Evolutionary conservation across 78 protist genomes (phyloP).

Genomic region (Acrasis kona): DNA sequence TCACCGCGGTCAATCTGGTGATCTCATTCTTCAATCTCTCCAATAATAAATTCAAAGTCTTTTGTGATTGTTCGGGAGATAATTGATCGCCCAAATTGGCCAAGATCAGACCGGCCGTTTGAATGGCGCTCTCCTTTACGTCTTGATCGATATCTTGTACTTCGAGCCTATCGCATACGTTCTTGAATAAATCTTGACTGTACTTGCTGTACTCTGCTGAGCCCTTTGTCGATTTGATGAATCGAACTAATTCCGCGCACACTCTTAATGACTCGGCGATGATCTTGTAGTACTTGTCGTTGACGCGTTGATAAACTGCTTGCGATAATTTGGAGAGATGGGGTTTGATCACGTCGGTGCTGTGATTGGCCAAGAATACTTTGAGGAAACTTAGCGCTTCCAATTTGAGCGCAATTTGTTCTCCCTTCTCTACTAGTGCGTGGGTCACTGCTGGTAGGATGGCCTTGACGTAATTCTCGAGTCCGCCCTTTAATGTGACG

Average conservation of each 20-base stretch:
- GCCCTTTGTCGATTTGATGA: slow-evolving; percentile 1
- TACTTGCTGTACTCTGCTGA: background rate
- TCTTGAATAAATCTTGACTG: slow-evolving; percentile 22
- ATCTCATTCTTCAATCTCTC: slow-evolving; percentile 79
- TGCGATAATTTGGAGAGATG: background rate
- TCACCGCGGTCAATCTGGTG: slow-evolving; percentile 40
- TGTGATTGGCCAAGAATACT: slow-evolving; percentile 34
- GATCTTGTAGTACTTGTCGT: slow-evolving; percentile 67
- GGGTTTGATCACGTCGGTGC: slow-evolving; percentile 24
- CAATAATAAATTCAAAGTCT: slow-evolving; percentile 19
- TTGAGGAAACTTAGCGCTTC: slow-evolving; percentile 46
- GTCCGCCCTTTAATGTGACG: slow-evolving; percentile 22
- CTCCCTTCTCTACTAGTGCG: slow-evolving; percentile 24
- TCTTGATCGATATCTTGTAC: slow-evolving; percentile 85
- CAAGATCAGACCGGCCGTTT: slow-evolving; percentile 45
- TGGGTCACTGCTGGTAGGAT: slow-evolving; percentile 31
- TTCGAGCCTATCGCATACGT: slow-evolving; percentile 38
- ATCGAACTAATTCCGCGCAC: slow-evolving; percentile 40
- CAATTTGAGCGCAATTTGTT: slow-evolving; percentile 29
- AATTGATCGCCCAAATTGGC: background rate
- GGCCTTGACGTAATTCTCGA: slow-evolving; percentile 2
- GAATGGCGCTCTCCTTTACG: slow-evolving; percentile 82
- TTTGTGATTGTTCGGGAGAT: background rate
- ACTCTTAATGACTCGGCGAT: slow-evolving; percentile 66
- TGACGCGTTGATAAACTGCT: slow-evolving; percentile 33